Percentiles rank a stretch among this genome's conserved stretches.
phyloP scores from a whole-genome alignment of 2,329 filamentous ascomycete species.

The Trichoderma sp. region DNA sequence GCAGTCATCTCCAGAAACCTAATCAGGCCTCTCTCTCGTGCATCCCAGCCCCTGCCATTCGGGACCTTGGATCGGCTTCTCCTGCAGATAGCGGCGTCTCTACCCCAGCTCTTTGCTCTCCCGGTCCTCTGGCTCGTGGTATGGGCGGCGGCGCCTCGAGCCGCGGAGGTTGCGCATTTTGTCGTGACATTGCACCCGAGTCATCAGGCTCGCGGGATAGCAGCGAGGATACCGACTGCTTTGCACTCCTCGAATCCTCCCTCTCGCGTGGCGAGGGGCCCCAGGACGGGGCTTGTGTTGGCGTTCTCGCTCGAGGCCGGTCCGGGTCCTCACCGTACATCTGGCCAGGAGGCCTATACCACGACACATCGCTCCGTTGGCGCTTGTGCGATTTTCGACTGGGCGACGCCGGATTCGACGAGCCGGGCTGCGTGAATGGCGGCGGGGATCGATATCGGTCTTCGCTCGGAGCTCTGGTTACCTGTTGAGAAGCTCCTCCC shows the following conservation, averaged over 20 bases:
- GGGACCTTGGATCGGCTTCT: conserved; percentile 15
- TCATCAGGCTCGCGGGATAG: conserved; percentile 26
- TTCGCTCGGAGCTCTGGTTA: conserved; percentile 30
- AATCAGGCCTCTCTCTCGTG: conserved; percentile 15
- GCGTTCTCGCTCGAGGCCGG: conserved; percentile 21
- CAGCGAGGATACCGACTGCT: conserved; percentile 36
- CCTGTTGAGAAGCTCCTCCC: conserved; percentile 34
- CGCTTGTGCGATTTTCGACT: conserved; percentile 34
- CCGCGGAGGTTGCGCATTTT: conserved; percentile 9
- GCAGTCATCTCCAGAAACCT: background rate
- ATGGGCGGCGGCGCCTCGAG: conserved; percentile 14
- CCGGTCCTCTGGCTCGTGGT: conserved; percentile 6
- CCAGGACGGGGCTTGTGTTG: conserved; percentile 21
- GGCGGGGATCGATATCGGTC: conserved; percentile 36
- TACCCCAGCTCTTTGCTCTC: conserved; percentile 3
- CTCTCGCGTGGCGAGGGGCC: conserved; percentile 27
- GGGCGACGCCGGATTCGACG: conserved; percentile 27
- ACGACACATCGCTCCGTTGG: conserved; percentile 39
- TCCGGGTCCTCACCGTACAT: conserved; percentile 25
- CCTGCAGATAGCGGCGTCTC: background rate
- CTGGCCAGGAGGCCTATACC: conserved; percentile 31
- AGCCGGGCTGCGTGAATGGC: conserved; percentile 29
- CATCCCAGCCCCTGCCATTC: conserved; percentile 3
- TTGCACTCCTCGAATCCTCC: conserved; percentile 31
- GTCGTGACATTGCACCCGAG: background rate